Conservation (phyloP, 371 early-diverging fungal genomes). For the Zopfochytrium polystomum region DNA sequence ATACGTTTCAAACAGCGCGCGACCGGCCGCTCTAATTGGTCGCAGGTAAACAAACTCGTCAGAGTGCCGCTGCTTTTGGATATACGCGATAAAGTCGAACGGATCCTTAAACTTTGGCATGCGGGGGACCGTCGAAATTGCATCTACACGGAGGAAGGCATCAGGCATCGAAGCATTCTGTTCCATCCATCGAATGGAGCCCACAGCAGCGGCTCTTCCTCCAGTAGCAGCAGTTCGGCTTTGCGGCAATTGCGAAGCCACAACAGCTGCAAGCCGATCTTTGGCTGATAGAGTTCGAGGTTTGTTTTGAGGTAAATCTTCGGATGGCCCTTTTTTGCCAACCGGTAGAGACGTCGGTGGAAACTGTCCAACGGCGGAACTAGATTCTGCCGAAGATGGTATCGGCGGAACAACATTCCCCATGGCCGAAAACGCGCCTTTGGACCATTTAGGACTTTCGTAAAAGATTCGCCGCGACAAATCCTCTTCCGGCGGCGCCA, state of each 20-base stretch:
- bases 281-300: no score
- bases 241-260: not conserved
- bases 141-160: not conserved
- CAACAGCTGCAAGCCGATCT: not conserved
- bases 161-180: not conserved
- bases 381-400: not conserved
- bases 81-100: slow-evolving; percentile 25
- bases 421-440: not conserved
- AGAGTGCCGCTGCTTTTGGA: slow-evolving; percentile 27
- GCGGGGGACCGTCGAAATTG: no score
- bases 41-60: slow-evolving; percentile 38
- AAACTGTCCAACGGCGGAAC: no score
- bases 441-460: not conserved
- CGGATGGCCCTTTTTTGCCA: not conserved
- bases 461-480: not conserved
- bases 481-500: slow-evolving; percentile 10
- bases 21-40: slow-evolving; percentile 14
- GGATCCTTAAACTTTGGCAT: slow-evolving; percentile 10
- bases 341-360: no score
- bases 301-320: not conserved
- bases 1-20: slow-evolving; percentile 17
- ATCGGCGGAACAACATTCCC: not conserved
- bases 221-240: not conserved
- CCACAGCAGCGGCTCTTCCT: not conserved
- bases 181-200: not conserved